phyloP scores from a whole-genome alignment of 495 filamentous ascomycete species.

The Apiosordaria backusii region DNA sequence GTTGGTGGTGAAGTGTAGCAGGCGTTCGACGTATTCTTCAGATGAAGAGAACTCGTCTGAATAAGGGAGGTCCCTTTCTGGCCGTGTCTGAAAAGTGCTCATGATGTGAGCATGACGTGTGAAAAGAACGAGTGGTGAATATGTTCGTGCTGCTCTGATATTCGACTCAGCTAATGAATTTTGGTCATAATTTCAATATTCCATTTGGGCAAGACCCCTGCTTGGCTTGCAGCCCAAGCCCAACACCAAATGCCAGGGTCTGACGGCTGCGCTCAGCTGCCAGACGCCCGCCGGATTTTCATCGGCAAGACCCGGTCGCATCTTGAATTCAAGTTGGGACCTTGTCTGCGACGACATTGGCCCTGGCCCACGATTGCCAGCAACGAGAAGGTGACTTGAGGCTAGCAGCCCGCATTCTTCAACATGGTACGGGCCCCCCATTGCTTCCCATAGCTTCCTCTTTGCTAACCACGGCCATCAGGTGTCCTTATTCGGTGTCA shows the following conservation, averaged over 20 bases:
- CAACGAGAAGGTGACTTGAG: constrained; percentile 22
- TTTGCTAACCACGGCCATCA: constrained; percentile 21
- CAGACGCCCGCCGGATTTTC: constrained; percentile 3
- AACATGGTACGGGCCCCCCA: constrained; percentile 29
- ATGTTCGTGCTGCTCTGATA: background rate
- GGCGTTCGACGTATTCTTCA: constrained; percentile 72
- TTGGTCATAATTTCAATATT: background rate
- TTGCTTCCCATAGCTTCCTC: background rate
- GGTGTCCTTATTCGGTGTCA: constrained; percentile 83
- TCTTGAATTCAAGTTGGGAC: background rate
- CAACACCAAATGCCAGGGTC: background rate
- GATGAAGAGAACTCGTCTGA: constrained; percentile 42
- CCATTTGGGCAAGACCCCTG: constrained; percentile 1
- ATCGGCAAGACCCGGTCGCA: constrained; percentile 13
- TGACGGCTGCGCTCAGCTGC: background rate
- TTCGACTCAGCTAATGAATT: constrained; percentile 11
- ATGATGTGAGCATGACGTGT: constrained; percentile 8
- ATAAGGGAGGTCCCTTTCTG: constrained; percentile 42
- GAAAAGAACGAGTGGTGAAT: background rate
- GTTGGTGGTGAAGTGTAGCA: constrained; percentile 70
- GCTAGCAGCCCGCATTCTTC: constrained; percentile 18
- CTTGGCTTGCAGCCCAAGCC: background rate
- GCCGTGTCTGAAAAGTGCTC: constrained; percentile 32
- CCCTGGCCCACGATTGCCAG: constrained; percentile 9
- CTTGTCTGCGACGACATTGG: constrained; percentile 17